phyloP scores from a whole-genome alignment of 2,329 filamentous ascomycete species.

The Plenodomus lindquistii region DNA sequence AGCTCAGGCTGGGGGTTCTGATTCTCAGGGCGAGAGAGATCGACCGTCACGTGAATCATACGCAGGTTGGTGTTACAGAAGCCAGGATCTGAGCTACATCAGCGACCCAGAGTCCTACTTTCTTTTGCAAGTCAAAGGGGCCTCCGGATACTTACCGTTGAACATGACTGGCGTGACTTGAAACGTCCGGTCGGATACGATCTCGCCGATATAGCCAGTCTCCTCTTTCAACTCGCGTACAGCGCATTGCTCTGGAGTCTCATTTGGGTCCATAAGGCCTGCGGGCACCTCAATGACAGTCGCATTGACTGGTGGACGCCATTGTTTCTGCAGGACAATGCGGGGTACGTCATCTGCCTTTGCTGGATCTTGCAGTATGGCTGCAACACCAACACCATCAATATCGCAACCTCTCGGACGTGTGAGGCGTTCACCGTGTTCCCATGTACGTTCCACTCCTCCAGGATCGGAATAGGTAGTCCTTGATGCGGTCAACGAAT shows the following conservation, averaged over 20 bases:
- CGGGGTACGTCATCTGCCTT: slow-evolving; percentile 35
- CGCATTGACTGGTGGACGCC: slow-evolving; percentile 63
- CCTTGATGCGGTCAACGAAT: slow-evolving; percentile 21
- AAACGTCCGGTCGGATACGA: slow-evolving; percentile 36
- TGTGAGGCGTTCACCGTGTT: slow-evolving; percentile 72
- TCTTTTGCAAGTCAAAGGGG: not conserved
- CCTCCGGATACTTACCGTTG: slow-evolving; percentile 43
- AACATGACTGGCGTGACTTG: slow-evolving; percentile 48
- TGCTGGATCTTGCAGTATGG: slow-evolving; percentile 57
- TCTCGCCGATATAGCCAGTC: slow-evolving; percentile 63
- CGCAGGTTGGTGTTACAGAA: slow-evolving; percentile 52
- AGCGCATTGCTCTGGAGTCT: slow-evolving; percentile 61
- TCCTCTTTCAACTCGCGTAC: slow-evolving; percentile 66
- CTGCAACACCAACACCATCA: slow-evolving; percentile 74
- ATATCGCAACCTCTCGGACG: slow-evolving; percentile 64
- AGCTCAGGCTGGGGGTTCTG: slow-evolving; percentile 68
- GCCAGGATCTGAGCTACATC: slow-evolving; percentile 40
- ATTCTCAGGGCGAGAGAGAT: slow-evolving; percentile 71
- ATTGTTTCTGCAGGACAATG: slow-evolving; percentile 55
- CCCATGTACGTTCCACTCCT: slow-evolving; percentile 66
- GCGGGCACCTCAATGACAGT: slow-evolving; percentile 67
- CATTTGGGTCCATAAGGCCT: slow-evolving; percentile 63
- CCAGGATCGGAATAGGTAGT: slow-evolving; percentile 65
- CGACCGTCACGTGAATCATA: slow-evolving; percentile 74
- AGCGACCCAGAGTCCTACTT: not conserved